Base-by-base conservation (phyloP, 768 basidiomycete genomes). In the Chalciporus sphaerocephalus region DNA sequence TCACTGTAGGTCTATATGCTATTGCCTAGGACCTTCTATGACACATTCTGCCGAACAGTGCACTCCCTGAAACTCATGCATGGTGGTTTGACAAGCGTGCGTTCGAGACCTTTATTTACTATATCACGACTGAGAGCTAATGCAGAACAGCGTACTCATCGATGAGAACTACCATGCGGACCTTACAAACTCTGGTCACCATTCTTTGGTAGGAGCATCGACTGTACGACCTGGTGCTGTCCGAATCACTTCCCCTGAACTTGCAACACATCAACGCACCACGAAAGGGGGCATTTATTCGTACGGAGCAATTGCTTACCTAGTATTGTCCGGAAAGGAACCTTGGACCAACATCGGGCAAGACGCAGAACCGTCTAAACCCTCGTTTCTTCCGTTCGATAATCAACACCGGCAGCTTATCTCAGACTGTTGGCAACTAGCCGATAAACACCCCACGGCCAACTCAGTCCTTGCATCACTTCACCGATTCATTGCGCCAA, bases 211-310 rank as follows among this genome's bases (percentile, higher is more conserved):
- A 2, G 44, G 44, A 28, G 34, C 30, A 12, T 47, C 44, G 27
- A 48, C 42, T 20, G 7, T 53, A 10, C 42, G 46, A 24, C 23
- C 28, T 0, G 43, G 51, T 32, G 24, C 46, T 41, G 18, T 44
- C 22, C 50, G 38, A 13, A 47, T 38, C 41, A 38, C 44, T 18
- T 50, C 46, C 8, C 51, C 52, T 25, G 42, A 53, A 22, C 44
- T 32, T 25, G 46, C 37, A 18, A 21, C 10, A 17, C 13, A 32
- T 12, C 17, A 35, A 13, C 28, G 24, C 21, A 52, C 51, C 7
- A 44, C 25, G 12, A 41, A 44, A 18, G 41, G 45, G 7, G 52
- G 48, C 25, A 39, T 53, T 3, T 53, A 41, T 23, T 53, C 42
- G n/a, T 53, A 44, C 22, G 46, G 42, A 20, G 47, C 34, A 7